These are phyloP conservation scores for Parathielavia hyrcaniae DNA, from an alignment of 495 filamentous ascomycete species.

Conservation along the genomic window DNA sequence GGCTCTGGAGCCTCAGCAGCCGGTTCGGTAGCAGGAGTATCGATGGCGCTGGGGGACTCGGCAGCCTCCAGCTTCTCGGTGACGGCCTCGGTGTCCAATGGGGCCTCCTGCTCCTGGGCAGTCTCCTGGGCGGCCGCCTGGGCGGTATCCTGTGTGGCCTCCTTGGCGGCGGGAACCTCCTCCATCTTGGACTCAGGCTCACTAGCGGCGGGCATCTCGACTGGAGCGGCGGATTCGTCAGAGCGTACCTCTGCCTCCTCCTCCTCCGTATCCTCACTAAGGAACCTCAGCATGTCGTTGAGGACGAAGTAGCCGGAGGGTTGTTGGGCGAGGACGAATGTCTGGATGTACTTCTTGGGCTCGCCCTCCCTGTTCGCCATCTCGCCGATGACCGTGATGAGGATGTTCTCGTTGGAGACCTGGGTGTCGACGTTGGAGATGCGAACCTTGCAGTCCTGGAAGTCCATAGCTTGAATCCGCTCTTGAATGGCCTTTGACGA, in stretches of 20 bases:
- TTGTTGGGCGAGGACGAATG: conserved; percentile 95
- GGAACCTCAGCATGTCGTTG: conserved; percentile 94
- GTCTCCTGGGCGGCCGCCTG: conserved; percentile 31
- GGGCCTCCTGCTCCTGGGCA: conserved; percentile 44
- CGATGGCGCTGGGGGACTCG: conserved; percentile 37
- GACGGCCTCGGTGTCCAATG: conserved; percentile 43
- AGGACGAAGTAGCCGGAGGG: conserved; percentile 96
- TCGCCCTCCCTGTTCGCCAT: conserved; percentile 88
- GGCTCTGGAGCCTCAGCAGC: conserved; percentile 45
- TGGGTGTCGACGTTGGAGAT: conserved; percentile 97
- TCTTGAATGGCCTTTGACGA: conserved; percentile 74
- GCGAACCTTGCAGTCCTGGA: conserved; percentile 97
- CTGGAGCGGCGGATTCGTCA: conserved; percentile 37
- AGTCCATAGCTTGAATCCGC: conserved; percentile 82
- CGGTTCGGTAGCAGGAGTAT: conserved; percentile 38
- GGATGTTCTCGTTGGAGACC: conserved; percentile 81
- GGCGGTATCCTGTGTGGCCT: conserved; percentile 40
- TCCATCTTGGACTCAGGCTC: conserved; percentile 34
- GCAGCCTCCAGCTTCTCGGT: conserved; percentile 46
- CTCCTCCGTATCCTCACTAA: conserved; percentile 66
- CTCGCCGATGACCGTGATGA: conserved; percentile 96
- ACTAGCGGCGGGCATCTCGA: conserved; percentile 42
- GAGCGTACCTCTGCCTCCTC: conserved; percentile 44
- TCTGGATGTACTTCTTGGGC: conserved; percentile 92
- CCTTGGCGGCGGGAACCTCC: conserved; percentile 23